Percentiles rank a stretch among this genome's conserved stretches.
These are phyloP conservation scores for Suillus luteus DNA, from an alignment of 768 basidiomycete genomes.

Conservation along the genomic window DNA sequence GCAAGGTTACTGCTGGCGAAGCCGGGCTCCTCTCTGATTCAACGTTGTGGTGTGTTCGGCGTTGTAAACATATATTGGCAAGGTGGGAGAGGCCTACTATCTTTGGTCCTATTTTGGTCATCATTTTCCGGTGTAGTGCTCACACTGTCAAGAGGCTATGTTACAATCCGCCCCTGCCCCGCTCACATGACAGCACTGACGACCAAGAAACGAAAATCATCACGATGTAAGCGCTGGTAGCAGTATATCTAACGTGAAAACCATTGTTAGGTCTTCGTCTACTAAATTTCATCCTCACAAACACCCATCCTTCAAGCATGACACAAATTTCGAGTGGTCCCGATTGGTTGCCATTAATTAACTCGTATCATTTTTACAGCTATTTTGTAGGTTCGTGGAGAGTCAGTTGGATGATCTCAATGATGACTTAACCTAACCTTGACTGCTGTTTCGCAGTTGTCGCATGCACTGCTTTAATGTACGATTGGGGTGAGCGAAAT, in stretches of 20 bases:
- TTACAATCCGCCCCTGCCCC: neutral
- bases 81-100: neutral
- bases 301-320: neutral
- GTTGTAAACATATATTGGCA: neutral
- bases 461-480: neutral
- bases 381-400: conserved; percentile 2
- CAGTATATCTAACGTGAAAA: neutral
- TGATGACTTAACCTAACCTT: neutral
- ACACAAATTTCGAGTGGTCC: neutral
- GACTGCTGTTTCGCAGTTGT: neutral
- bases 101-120: neutral
- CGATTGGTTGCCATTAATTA: neutral
- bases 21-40: neutral
- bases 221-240: neutral
- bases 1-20: neutral
- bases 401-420: neutral
- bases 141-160: neutral
- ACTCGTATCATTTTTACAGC: neutral
- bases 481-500: neutral
- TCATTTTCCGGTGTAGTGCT: neutral
- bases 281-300: neutral
- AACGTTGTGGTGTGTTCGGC: neutral
- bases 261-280: neutral
- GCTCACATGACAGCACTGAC: too few species aligned
- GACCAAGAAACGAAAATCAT: neutral